Evolutionary conservation across 441 rosid species (phyloP).

Genomic region (Arabidopsis hybrid): DNA sequence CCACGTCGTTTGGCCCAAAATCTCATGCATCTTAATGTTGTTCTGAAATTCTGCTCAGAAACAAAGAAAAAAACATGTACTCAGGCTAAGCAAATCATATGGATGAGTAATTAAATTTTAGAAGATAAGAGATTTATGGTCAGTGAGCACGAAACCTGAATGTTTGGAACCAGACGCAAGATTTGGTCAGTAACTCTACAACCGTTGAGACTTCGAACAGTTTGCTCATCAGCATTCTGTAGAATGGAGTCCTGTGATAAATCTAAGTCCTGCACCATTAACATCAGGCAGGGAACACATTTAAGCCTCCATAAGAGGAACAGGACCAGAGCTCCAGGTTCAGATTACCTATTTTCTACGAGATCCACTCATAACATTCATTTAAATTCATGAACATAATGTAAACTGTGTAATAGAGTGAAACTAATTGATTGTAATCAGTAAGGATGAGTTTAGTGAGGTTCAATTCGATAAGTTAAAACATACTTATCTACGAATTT

Average conservation of each 20-base stretch:
- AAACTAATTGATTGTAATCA: neutral
- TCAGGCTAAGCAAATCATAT: conserved; percentile 27
- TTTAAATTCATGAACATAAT: conserved; percentile 7
- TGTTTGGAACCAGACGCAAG: conserved; percentile 95
- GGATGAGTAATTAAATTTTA: neutral
- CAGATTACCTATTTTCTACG: neutral
- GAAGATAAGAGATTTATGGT: conserved; percentile 17
- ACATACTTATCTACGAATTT: neutral
- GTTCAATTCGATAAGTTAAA: neutral
- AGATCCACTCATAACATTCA: conserved; percentile 12
- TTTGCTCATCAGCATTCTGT: conserved; percentile 94
- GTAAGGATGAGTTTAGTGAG: neutral
- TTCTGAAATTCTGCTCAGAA: conserved; percentile 75
- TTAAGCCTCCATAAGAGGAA: conserved; percentile 10
- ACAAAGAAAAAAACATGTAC: conserved; percentile 16
- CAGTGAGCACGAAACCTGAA: conserved; percentile 64
- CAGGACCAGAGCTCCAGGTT: neutral
- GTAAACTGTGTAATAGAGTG: neutral
- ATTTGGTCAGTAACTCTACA: conserved; percentile 99
- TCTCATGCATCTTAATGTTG: conserved; percentile 91
- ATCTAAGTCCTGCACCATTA: conserved; percentile 80
- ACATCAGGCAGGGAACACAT: conserved; percentile 27
- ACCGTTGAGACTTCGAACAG: conserved; percentile 98
- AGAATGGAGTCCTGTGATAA: conserved; percentile 90
- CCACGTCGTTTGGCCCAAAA: conserved; percentile 98